Base-by-base conservation (phyloP, 768 basidiomycete species). In the Lepiota brunneoincarnata region DNA sequence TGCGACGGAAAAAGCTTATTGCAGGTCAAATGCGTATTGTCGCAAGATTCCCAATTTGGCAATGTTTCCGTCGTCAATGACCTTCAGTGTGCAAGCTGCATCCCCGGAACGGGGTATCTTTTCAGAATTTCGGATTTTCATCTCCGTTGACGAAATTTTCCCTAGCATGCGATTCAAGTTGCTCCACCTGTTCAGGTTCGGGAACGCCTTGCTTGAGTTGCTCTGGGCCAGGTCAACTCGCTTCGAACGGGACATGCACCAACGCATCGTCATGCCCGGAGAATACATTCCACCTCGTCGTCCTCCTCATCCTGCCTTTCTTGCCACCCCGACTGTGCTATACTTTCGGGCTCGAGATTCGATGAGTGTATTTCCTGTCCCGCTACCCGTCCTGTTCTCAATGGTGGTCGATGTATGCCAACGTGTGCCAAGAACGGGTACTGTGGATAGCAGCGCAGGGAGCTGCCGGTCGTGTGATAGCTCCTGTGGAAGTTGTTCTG, bases 291-390 rank as follows among this genome's bases (percentile, higher is more conserved):
- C n/a, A 69, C 80, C 49, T 79, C 86, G 9, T 76, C 80, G 44
- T 80, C 87, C 7, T 75, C 81, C 6, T 79, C 82, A 7, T 69
- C 81, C n/a, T 94, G 92, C 69, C 66, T 84, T 44, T 59, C 81
- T 6, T 95, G 92, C 68, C 89, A 93, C 59, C 82, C 90, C 0
- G 91, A 93, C 67, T 95, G 92, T 59, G 77, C 80, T 12, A 82
- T 85, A 9, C 94, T 92, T 67, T 80, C 82, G 11, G 89, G 89
- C 6, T 69, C 76, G 42, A 75, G 79, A 0, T 90, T 90, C 70
- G 86, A 79, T 61, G 86, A 93, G 65, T 95, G 92, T 71, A 73
- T 81, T 2, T 79, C 83, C 43, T 93, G 91, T 63, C 77, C 83
- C 17, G 62, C 84, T 20, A 70, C 74, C 15, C 79, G 85, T 1